Evolutionary conservation across 352 stramenopile species (phyloP).

Genomic region (Phytophthora meadii): DNA sequence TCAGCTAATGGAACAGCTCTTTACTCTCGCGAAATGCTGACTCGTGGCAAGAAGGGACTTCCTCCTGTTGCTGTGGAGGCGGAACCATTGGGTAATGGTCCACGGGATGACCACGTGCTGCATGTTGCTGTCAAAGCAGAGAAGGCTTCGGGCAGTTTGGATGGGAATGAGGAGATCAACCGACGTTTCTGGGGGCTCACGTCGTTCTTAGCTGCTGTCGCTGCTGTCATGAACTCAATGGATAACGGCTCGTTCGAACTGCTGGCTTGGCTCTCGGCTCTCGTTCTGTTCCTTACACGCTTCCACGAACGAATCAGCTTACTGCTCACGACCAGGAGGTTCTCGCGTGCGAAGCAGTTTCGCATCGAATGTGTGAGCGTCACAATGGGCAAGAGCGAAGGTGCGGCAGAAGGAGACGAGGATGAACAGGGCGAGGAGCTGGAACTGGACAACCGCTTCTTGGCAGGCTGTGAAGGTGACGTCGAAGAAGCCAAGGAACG

Average conservation of each 20-base stretch:
- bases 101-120: constrained; percentile 45
- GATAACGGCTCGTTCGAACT: constrained; percentile 56
- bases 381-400: constrained; percentile 54
- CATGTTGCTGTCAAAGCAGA: constrained; percentile 52
- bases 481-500: constrained; percentile 73
- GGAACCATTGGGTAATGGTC: constrained; percentile 47
- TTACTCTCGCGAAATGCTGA: constrained; percentile 67
- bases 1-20: constrained; percentile 63
- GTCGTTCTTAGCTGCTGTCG: constrained; percentile 49
- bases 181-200: constrained; percentile 56
- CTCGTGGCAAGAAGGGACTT: constrained; percentile 25
- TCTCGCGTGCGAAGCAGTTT: constrained; percentile 46
- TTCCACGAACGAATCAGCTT: constrained; percentile 66
- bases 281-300: constrained; percentile 60
- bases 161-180: constrained; percentile 35
- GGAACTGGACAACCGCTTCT: constrained; percentile 63
- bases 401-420: constrained; percentile 28
- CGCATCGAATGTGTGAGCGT: constrained; percentile 50
- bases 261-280: constrained; percentile 54
- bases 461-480: constrained; percentile 74
- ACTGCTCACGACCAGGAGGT: constrained; percentile 55
- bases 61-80: constrained; percentile 49
- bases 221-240: constrained; percentile 49
- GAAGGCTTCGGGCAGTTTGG: constrained; percentile 21
- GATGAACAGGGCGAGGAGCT: constrained; percentile 44